phyloP scores from a whole-genome alignment of 2,329 filamentous ascomycete genomes.

The Trichoderma pleuroti region DNA sequence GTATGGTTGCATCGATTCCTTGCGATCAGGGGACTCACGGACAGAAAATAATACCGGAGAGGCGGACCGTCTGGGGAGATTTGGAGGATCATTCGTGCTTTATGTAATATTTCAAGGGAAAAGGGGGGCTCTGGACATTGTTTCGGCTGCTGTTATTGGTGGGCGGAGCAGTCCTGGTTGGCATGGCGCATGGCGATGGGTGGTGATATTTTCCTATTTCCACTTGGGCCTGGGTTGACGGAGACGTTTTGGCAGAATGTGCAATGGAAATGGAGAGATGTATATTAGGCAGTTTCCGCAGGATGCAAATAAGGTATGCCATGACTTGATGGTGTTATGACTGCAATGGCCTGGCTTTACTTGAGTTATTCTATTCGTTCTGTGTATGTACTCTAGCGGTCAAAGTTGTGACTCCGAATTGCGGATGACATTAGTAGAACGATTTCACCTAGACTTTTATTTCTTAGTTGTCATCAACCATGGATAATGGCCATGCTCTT shows the following conservation, averaged over 20 bases:
- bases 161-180: conserved; percentile 21
- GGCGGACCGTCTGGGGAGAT: not conserved
- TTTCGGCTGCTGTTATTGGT: conserved; percentile 18
- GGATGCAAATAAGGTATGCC: conserved; percentile 15
- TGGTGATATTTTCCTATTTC: conserved; percentile 17
- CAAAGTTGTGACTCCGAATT: not conserved
- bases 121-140: conserved; percentile 18
- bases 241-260: conserved; percentile 12
- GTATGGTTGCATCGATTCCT: conserved; percentile 21
- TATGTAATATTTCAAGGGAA: conserved; percentile 20
- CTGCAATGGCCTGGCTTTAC: not conserved
- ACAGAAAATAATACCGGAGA: conserved; percentile 15
- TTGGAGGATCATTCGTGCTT: conserved; percentile 10
- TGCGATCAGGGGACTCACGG: conserved; percentile 9
- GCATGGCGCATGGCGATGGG: conserved; percentile 20
- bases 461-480: not conserved
- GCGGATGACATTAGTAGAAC: not conserved
- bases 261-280: conserved; percentile 13
- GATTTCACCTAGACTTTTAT: not conserved
- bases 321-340: conserved; percentile 10
- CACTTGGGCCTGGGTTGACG: conserved; percentile 15
- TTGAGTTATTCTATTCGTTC: not conserved
- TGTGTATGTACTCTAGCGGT: not conserved
- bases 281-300: conserved; percentile 19
- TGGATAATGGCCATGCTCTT: not conserved